phyloP scores from a whole-genome alignment of 2,329 filamentous ascomycete genomes.

The Talaromyces pinophilus region DNA sequence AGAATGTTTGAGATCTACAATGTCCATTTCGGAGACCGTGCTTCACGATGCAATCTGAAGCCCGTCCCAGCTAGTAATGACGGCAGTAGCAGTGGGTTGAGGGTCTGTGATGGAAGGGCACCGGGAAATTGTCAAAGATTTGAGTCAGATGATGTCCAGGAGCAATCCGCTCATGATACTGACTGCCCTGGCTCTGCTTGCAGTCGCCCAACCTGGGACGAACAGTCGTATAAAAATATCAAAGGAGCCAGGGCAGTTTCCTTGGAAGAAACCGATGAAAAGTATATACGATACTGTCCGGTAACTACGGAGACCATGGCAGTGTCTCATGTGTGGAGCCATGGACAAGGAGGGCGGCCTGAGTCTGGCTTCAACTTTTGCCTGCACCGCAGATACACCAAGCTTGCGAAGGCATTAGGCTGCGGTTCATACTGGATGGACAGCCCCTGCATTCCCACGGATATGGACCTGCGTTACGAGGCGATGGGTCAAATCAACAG shows the following conservation, averaged over 20 bases:
- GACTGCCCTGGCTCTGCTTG: slow-evolving; percentile 23
- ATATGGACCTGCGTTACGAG: slow-evolving; percentile 28
- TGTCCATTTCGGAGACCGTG: slow-evolving; percentile 22
- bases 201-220: slow-evolving; percentile 24
- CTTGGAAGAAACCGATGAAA: slow-evolving; percentile 10
- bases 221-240: slow-evolving; percentile 24
- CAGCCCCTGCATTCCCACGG: slow-evolving; percentile 32
- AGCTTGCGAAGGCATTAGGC: slow-evolving; percentile 14
- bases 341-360: slow-evolving; percentile 31
- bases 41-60: slow-evolving; percentile 24
- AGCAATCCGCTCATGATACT: slow-evolving; percentile 25
- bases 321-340: slow-evolving; percentile 32
- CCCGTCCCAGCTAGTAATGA: background rate
- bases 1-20: slow-evolving; percentile 21
- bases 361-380: slow-evolving; percentile 31
- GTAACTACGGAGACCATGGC: slow-evolving; percentile 25
- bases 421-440: slow-evolving; percentile 38
- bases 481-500: slow-evolving; percentile 24
- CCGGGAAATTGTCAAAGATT: slow-evolving; percentile 27
- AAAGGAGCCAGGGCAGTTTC: slow-evolving; percentile 24
- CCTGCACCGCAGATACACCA: slow-evolving; percentile 29
- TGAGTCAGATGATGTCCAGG: slow-evolving; percentile 22
- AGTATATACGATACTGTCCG: slow-evolving; percentile 21
- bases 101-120: slow-evolving; percentile 24
- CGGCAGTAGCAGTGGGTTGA: background rate